These are phyloP conservation scores for Tuber aestivum DNA, from an alignment of 495 filamentous ascomycete species.

Conservation along the genomic window DNA sequence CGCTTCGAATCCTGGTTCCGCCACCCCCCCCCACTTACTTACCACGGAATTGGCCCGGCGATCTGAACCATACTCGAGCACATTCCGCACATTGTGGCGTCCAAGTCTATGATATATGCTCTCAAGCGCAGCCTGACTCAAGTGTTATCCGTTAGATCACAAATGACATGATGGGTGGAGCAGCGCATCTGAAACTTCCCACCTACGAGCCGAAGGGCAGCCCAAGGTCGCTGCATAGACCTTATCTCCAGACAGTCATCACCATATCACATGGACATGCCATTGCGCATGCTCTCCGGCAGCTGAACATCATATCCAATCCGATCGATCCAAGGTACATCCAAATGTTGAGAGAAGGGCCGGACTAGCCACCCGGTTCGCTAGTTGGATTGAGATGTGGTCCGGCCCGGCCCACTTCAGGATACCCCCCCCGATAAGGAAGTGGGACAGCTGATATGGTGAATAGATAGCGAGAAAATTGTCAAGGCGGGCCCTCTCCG, in stretches of 20 bases:
- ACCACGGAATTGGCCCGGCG: background rate
- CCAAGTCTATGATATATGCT: background rate
- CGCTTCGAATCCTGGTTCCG: background rate
- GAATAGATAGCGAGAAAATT: background rate
- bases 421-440: slow-evolving; percentile 1
- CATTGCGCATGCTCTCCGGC: background rate
- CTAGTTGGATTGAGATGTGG: slow-evolving; percentile 1
- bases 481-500: background rate
- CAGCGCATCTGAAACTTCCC: background rate
- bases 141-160: background rate
- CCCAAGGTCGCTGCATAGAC: background rate
- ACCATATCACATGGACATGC: background rate
- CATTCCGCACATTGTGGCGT: background rate
- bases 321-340: background rate
- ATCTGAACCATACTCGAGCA: slow-evolving; percentile 6
- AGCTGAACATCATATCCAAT: background rate
- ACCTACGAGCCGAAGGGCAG: background rate
- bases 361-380: background rate
- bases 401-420: slow-evolving; percentile 2
- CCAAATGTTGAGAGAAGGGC: background rate
- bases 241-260: background rate
- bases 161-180: background rate
- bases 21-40: background rate
- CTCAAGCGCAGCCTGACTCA: background rate
- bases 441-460: background rate